phyloP scores from a whole-genome alignment of 192 early-diverging fungal species.

The Mortierella hygrophila region DNA sequence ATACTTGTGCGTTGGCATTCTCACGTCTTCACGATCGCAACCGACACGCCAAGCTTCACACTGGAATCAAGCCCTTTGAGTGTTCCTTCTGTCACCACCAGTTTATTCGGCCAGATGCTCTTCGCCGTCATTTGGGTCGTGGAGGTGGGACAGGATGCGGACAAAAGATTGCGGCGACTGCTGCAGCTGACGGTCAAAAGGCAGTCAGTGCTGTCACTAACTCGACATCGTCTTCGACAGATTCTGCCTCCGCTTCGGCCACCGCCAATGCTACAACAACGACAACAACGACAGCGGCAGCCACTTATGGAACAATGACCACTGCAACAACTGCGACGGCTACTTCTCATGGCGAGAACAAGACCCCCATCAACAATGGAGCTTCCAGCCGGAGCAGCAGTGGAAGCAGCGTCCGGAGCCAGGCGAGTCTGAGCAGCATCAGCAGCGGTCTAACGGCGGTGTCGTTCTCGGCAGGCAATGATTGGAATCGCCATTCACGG shows the following conservation, averaged over 20 bases:
- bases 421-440: constrained; percentile 36
- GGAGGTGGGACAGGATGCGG: constrained; percentile 63
- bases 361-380: neutral
- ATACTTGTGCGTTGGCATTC: constrained; percentile 80
- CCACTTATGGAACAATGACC: neutral
- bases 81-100: constrained; percentile 75
- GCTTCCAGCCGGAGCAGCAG: constrained; percentile 46
- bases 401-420: constrained; percentile 41
- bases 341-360: neutral
- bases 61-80: constrained; percentile 77
- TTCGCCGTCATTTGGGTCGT: constrained; percentile 72
- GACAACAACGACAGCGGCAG: neutral
- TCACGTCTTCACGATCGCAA: constrained; percentile 90
- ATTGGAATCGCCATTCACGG: constrained; percentile 16
- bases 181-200: neutral
- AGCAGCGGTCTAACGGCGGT: constrained; percentile 10
- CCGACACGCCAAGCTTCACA: constrained; percentile 83
- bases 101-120: constrained; percentile 82
- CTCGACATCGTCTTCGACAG: neutral
- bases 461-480: neutral
- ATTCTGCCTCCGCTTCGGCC: constrained; percentile 28
- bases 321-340: neutral
- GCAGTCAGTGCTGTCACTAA: neutral
- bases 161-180: constrained; percentile 56
- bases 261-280: neutral